Evolutionary conservation across 2,329 filamentous ascomycete genomes (phyloP).

Genomic region (Apiospora pterosperma): DNA sequence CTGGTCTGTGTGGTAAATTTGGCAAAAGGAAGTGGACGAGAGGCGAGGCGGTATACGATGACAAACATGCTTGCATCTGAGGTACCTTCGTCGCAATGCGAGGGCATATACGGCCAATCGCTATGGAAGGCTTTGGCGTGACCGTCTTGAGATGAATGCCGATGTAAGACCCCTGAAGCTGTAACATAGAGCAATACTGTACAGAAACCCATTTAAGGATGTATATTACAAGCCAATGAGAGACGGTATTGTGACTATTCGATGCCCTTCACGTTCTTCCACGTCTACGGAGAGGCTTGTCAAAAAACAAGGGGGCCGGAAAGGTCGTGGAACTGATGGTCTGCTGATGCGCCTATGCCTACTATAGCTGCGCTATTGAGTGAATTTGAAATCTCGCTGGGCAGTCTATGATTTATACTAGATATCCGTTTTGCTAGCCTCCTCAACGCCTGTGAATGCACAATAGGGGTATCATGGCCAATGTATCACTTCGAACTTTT

Average conservation of each 20-base stretch:
- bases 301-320: too few relatives aligned
- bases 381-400: not conserved
- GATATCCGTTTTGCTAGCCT: not conserved
- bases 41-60: not conserved
- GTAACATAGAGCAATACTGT: not conserved
- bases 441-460: not conserved
- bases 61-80: too few relatives aligned
- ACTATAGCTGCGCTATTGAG: not conserved
- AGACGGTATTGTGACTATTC: not conserved
- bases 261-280: not conserved
- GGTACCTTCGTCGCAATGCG: not conserved
- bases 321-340: not conserved
- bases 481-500: not conserved
- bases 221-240: not conserved
- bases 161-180: not conserved
- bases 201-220: not conserved
- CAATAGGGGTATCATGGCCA: not conserved
- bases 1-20: not conserved
- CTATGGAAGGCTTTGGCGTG: not conserved
- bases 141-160: not conserved
- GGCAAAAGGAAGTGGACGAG: not conserved
- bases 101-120: not conserved
- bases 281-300: too few relatives aligned
- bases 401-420: not conserved
- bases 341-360: not conserved